phyloP scores from a whole-genome alignment of 257 asterid genomes.

The Petrea volubilis region DNA sequence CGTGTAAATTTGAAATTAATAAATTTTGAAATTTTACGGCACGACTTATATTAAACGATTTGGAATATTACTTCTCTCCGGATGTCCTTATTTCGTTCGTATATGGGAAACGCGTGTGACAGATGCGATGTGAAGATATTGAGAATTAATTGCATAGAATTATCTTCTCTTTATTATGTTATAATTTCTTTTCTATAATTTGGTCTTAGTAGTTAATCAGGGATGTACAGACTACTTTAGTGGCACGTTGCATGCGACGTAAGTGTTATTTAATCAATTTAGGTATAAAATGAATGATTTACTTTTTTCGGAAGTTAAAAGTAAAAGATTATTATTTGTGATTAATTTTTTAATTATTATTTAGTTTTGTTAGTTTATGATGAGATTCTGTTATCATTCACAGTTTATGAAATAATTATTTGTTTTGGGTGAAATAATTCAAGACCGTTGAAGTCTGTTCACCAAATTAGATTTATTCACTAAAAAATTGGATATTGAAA shows the following conservation, averaged over 20 bases:
- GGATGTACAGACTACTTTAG: not conserved
- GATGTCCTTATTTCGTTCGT: too few species aligned
- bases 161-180: not conserved
- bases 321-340: too few species aligned
- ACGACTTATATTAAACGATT: too few species aligned
- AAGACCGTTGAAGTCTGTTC: slow-evolving; percentile 37
- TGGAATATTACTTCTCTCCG: too few species aligned
- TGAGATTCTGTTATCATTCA: not conserved
- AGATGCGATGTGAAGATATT: not conserved
- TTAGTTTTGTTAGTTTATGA: not conserved
- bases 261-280: not conserved
- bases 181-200: not conserved
- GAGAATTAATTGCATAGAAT: not conserved
- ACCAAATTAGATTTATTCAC: slow-evolving; percentile 27
- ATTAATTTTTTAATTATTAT: too few species aligned
- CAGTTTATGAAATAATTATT: not conserved
- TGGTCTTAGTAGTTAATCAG: not conserved
- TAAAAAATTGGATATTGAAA: not conserved
- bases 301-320: not conserved
- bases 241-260: not conserved
- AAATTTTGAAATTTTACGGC: too few species aligned
- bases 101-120: too few species aligned
- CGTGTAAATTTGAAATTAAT: too few species aligned
- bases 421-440: not conserved
- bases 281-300: not conserved